Percentiles rank a stretch among this genome's conserved stretches.
Conservation (phyloP, 768 basidiomycete species). For the Naematelia aurantialba region DNA sequence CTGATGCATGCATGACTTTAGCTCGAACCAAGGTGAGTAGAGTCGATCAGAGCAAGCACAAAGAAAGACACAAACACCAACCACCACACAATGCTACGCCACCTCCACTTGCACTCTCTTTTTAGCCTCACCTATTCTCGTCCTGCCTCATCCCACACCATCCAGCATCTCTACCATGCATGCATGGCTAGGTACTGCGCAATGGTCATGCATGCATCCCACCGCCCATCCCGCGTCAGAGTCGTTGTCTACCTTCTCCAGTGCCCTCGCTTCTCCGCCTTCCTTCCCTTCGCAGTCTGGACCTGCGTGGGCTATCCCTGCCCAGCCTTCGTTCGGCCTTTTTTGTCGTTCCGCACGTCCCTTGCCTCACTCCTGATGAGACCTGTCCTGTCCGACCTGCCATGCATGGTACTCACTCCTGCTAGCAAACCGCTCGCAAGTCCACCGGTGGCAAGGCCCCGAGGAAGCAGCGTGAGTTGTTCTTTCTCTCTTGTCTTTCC, state of each 20-base stretch:
- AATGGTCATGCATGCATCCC: conserved; percentile 8
- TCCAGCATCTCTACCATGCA: neutral
- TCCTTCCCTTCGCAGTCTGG: neutral
- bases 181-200: conserved; percentile 1
- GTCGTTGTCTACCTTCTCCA: conserved; percentile 3
- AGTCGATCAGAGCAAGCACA: conserved; percentile 6
- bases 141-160: conserved; percentile 4
- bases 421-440: conserved; percentile 93
- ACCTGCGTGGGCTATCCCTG: conserved; percentile 21
- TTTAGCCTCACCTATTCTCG: neutral
- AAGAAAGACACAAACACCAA: conserved; percentile 10
- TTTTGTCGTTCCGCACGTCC: conserved; percentile 7
- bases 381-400: neutral
- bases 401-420: conserved; percentile 5
- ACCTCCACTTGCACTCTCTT: conserved; percentile 1
- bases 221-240: conserved; percentile 6
- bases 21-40: conserved; percentile 43
- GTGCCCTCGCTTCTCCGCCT: no score
- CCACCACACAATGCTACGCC: neutral
- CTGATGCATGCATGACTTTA: conserved; percentile 28
- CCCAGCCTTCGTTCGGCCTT: conserved; percentile 7
- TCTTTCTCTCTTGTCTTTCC: conserved; percentile 11
- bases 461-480: conserved; percentile 50
- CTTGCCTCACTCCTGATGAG: no score
- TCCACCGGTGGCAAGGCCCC: conserved; percentile 82